Evolutionary conservation across 805 yeast genomes (phyloP).

Genomic region (Wickerhamiella qilinensis): DNA sequence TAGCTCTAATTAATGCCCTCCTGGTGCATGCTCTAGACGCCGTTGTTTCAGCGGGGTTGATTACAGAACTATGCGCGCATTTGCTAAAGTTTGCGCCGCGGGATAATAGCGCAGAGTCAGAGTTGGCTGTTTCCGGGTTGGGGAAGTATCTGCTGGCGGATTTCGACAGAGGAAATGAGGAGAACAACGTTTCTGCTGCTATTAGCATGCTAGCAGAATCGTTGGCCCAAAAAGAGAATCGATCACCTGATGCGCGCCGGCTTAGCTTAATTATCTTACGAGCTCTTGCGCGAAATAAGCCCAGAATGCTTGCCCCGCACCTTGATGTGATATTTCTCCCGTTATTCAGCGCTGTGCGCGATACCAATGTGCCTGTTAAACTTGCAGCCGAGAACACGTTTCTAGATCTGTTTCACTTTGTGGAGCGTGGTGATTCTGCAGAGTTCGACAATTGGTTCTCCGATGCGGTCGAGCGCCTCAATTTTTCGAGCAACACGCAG

Average conservation of each 20-base stretch:
- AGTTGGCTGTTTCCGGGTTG: constrained; percentile 50
- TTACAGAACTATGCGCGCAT: no score
- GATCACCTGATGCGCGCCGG: constrained; percentile 64
- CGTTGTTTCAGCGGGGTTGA: no score
- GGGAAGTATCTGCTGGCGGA: constrained; percentile 55
- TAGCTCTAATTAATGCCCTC: constrained; percentile 17
- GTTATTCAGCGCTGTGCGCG: constrained; percentile 71
- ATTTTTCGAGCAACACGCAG: constrained; percentile 12
- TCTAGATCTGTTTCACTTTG: constrained; percentile 52
- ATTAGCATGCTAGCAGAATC: constrained; percentile 5
- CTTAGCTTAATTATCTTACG: constrained; percentile 59
- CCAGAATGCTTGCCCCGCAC: constrained; percentile 34
- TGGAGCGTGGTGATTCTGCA: constrained; percentile 35
- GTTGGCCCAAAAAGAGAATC: constrained; percentile 44
- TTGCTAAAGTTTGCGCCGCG: no score
- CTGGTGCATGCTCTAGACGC: constrained; percentile 14
- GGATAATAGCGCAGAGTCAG: no score
- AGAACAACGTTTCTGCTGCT: no score
- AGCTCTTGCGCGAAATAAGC: constrained; percentile 53
- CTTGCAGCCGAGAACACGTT: constrained; percentile 89
- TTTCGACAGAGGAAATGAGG: no score
- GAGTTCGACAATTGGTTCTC: constrained; percentile 51
- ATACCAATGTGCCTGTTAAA: constrained; percentile 77
- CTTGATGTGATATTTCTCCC: constrained; percentile 48
- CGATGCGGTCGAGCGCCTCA: constrained; percentile 21